Evolutionary conservation across 176 grass and related monocot genomes (phyloP), one percentile per base, ranked within the genome.

Genomic region (Avena eriantha): DNA sequence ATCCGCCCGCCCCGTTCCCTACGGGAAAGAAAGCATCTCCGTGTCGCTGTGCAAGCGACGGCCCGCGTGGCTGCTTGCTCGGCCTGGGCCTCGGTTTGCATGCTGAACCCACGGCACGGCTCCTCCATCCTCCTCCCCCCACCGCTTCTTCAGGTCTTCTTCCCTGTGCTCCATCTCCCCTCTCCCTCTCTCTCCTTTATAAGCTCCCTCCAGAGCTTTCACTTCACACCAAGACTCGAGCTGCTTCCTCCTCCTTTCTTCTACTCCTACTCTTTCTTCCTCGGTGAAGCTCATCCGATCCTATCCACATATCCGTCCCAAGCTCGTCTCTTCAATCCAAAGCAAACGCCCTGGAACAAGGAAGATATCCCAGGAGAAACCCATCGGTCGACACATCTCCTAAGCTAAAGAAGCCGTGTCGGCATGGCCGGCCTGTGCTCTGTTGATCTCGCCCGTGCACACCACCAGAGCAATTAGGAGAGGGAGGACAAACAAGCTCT

Each of bases 31-130:
- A 47, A 24, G 46, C 58, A 84, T 80, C 73, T 75, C 11, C 17
- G 48, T 53, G 67, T 58, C 80, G 89, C 56, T 86, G 79, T 65
- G 84, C 88, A 86, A 64, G 79, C 73, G 84, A 79, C 84, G 84
- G 54, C 69, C 18, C 67, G 34, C 41, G 14, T 22, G 18, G 56
- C 21, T 58, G 19, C 47, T 4, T 36, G 35, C 59, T 10, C 24
- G 9, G 68, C 71, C 3, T 67, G n/a, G 15, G 16, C 53, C 34
- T 16, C 77, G n/a, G 12, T 41, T 3, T 73, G 12, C 71, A 74
- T 1, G 21, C 7, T 84, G 19, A 67, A 9, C 29, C 26, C 73
- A 83, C 63, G 63, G 64, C 43, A 45, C 69, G 77, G 48, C 82
- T 89, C 78, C 59, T 5, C 23, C 19, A 23, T 55, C 57, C 36